Percentiles rank a stretch among this genome's conserved stretches.
Conservation (phyloP, 768 basidiomycete species). For the Melanogaster broomeanus region DNA sequence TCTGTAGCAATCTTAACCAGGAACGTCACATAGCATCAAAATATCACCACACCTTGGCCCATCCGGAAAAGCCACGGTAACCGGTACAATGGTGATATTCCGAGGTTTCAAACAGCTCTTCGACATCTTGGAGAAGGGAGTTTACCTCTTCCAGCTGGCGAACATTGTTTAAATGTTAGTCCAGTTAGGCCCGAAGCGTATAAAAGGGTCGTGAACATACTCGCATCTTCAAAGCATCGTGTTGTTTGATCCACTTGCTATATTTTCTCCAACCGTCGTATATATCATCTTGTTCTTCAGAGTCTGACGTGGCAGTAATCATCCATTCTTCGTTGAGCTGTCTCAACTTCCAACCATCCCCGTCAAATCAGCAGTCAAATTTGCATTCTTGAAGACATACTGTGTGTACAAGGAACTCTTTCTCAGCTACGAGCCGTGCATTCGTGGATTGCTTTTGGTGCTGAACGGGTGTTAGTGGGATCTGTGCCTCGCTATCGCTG, state of each 20-base stretch:
- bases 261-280: neutral
- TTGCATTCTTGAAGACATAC: neutral
- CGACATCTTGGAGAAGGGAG: neutral
- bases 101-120: neutral
- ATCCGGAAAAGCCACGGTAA: conserved; percentile 20
- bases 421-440: neutral
- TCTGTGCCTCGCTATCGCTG: neutral
- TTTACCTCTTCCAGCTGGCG: neutral
- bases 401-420: neutral
- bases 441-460: neutral
- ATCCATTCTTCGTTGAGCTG: neutral
- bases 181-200: neutral
- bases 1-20: neutral
- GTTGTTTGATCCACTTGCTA: neutral
- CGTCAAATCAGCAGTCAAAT: neutral
- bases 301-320: neutral
- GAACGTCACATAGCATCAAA: neutral
- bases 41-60: conserved; percentile 11
- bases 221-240: neutral
- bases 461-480: neutral
- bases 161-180: neutral
- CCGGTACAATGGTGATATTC: neutral
- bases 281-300: neutral
- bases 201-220: neutral
- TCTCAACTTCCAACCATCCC: neutral